Base-by-base conservation (phyloP, 176 grass and related monocot genomes). In the Oryza longistaminata region DNA sequence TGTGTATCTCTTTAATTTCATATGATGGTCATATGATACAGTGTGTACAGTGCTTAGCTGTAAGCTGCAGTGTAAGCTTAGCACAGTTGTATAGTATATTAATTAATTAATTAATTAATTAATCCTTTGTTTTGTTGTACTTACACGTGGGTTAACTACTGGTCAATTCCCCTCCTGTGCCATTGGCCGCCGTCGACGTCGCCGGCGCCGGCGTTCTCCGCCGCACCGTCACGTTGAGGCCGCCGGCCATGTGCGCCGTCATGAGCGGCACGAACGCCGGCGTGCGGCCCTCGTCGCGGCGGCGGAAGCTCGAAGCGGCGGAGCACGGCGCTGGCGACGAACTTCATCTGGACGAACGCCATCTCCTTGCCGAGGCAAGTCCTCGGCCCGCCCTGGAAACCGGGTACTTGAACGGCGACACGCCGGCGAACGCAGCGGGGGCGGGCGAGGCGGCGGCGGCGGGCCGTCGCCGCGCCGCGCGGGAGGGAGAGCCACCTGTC, bases 311-410 rank as follows among this genome's bases (percentile, higher is more conserved):
- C 83, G 64, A 95, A 95, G 1, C 74, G 70, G 0, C 85, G 86
- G 21, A 95, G 89, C 83, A 95, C 86, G 64, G 88, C 55, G 68
- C 83, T 76, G 11, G 93, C 88, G 0, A 93, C 86, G 76, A 90
- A 95, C 82, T 95, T 95, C 93, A 95, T 95, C 87, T 95, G 93
- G 62, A 90, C 83, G 82, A 95, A 95, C 1, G 93, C 93, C 90
- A 95, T 93, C 80, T 95, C 93, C 86, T 84, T 93, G 58, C 93
- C 93, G 12, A 95, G 72, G 83, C 93, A 95, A 77, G 90, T 90
- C 61, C 95, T 40, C 29, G 95, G 95, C 9, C 95, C 95, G 13
- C 85, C 95, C 83, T 97, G 95, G 88, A 97, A 97, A 94, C 85
- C 9, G 95, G 90, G 83, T 81, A 97, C 81, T 93, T 92, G 85